Conservation (phyloP, 1,284 basidiomycete species). For the Sphaerobolus stellatus region DNA sequence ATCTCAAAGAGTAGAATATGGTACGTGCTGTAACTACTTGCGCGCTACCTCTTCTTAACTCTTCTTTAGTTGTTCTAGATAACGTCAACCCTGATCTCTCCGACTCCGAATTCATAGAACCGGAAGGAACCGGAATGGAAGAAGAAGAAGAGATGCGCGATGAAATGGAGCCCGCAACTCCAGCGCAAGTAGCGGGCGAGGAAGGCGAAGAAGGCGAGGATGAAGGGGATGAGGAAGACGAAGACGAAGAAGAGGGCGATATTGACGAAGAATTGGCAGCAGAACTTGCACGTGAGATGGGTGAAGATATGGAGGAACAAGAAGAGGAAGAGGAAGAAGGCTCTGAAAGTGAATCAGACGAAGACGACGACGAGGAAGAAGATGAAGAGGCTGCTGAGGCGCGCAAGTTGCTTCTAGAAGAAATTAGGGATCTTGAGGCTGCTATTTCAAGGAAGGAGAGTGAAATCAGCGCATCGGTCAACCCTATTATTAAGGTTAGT, state of each 20-base stretch:
- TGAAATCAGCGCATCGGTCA: slow-evolving; percentile 84
- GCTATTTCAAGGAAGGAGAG: slow-evolving; percentile 84
- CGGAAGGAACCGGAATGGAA: slow-evolving; percentile 55
- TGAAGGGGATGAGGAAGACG: slow-evolving; percentile 60
- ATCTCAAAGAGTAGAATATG: slow-evolving; percentile 78
- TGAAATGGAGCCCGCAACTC: slow-evolving; percentile 23
- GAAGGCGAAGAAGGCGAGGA: slow-evolving; percentile 60
- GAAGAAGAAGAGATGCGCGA: slow-evolving; percentile 25
- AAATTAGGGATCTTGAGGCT: slow-evolving; percentile 86
- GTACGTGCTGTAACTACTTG: slow-evolving; percentile 35
- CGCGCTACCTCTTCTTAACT: slow-evolving; percentile 1
- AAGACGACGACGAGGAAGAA: slow-evolving; percentile 66
- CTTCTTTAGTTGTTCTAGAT: slow-evolving; percentile 65
- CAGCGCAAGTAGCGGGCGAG: slow-evolving; percentile 49
- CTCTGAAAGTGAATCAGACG: slow-evolving; percentile 65
- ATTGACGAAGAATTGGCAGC: slow-evolving; percentile 40
- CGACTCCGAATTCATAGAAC: slow-evolving; percentile 80
- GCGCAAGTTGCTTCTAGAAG: slow-evolving; percentile 80
- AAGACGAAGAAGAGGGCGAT: slow-evolving; percentile 75
- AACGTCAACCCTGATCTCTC: slow-evolving; percentile 86
- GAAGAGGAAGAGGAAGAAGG: slow-evolving; percentile 41
- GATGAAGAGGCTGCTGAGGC: slow-evolving; percentile 71
- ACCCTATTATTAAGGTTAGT: slow-evolving; percentile 81
- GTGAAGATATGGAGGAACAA: slow-evolving; percentile 24
- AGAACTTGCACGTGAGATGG: slow-evolving; percentile 33